Evolutionary conservation across 331 rosid species (phyloP), one percentile per base, ranked within the genome.

Genomic region (Erythrophleum ivorense): DNA sequence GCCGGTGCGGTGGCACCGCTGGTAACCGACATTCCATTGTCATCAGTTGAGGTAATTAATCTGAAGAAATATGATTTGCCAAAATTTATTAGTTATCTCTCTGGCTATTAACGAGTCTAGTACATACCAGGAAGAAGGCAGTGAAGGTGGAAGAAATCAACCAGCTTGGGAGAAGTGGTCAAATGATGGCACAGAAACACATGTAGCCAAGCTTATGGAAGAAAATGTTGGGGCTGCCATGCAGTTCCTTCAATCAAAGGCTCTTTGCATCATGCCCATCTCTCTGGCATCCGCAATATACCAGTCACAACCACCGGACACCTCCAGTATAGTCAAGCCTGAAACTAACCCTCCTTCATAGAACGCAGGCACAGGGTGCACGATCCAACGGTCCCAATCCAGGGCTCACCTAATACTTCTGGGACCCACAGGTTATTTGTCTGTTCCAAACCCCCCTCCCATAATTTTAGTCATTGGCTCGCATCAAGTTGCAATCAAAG

Each of bases 1-100:
- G 98, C 98, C 24, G 98, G 99, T 83, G 99, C 99, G 11, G 99
- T 96, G 76, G 99, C 98, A 67, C 99, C 98, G 77, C 92, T 93
- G 78, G 98, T 93, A 84, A 93, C 97, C 15, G 99, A 96, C 75
- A 91, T 94, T 71, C 97, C 98, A 88, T 89, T 94, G 88, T 93
- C 97, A 50, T 95, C 99, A 50, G 92, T 92, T 18, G 97, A 94
- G 99, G 99, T 96, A 82, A 81, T 77, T 80, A 85, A 77, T 40
- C 54, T 48, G 71, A 82, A 48, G 21, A 80, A 53, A 58, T 41
- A 67, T 21, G 69, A 19, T 78, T 71, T 79, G 11, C 70, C 82
- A 54, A 18, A 19, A 3, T 21, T 6, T 49, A 11, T 14, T 49
- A 36, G 38, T 31, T 59, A 13, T 36, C 6, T 49, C 7, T 71